Base-by-base conservation (phyloP, 345 rosid genomes). In the Syzygium oleosum region DNA sequence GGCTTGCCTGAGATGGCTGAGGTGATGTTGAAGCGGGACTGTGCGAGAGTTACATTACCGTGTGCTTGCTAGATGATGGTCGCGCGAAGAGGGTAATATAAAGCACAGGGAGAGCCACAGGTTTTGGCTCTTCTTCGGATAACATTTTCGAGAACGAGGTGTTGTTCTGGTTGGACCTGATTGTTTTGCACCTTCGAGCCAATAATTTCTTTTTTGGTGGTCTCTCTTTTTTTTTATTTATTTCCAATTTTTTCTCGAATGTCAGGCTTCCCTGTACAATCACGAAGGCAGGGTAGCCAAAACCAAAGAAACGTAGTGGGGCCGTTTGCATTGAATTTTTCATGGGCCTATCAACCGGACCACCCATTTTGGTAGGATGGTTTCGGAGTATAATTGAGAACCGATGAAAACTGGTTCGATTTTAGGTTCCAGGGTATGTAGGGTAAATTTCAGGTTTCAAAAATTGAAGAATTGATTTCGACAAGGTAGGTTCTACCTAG, bases 71-170 rank as follows among this genome's bases (percentile, higher is more conserved):
- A 11, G 13, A 34, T 34, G 80, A 12, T 68, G 25, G 85, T 51
- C 55, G 43, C 25, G 84, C 51, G 55, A 80, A 49, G 87, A 43
- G n/a, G 51, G 55, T 25, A 61, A 12, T 73, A 38, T n/a, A 77
- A 52, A 77, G 56, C 38, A 52, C 21, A 85, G 87, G 86, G 92
- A 90, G 90, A 90, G 90, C 95, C 95, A 92, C 93, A 88, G 84
- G 87, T 84, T 58, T 31, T 19, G 84, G 79, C 23, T 54, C 87
- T 65, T 86, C 22, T 85, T 23, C 23, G 93, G 93, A 91, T 92
- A 92, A 92, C 88, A 73, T 84, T 49, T 34, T 22, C 29, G 19
- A 8, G n/a, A 25, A 85, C 41, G 38, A 52, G 53, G 85, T 2
- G 46, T 19, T 5, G 49, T 19, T 51, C 12, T 89, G 85, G 91